A percentile compares a stretch with the other conserved stretches of the same genome.
These are phyloP conservation scores for Epichloe uncinata DNA, from an alignment of 2,329 filamentous ascomycete species.

Conservation along the genomic window DNA sequence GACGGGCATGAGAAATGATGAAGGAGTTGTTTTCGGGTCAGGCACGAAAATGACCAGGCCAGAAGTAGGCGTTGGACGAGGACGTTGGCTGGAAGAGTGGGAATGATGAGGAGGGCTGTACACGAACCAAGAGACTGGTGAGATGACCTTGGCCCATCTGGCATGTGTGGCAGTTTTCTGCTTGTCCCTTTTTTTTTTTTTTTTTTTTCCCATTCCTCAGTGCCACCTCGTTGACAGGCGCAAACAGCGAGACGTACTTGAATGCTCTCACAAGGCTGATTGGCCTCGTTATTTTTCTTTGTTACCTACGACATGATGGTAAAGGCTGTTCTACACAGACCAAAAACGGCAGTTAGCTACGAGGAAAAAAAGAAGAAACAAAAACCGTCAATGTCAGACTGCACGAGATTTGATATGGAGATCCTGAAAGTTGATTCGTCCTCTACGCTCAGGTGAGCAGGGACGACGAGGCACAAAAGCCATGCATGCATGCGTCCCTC, in stretches of 20 bases:
- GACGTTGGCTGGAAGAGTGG: neutral
- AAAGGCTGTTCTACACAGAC: neutral
- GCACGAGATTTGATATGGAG: neutral
- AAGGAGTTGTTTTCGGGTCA: neutral
- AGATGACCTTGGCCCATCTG: neutral
- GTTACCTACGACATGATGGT: conserved; percentile 1
- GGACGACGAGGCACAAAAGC: neutral
- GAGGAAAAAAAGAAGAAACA: neutral
- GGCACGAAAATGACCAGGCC: neutral
- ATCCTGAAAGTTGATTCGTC: neutral
- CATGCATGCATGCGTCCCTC: neutral
- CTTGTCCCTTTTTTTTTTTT: too few relatives aligned
- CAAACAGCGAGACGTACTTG: neutral
- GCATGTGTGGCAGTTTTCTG: too few relatives aligned
- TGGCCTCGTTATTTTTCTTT: neutral
- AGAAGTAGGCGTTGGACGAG: neutral
- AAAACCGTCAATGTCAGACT: neutral
- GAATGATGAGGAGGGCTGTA: neutral
- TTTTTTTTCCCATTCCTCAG: too few relatives aligned
- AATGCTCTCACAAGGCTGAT: neutral
- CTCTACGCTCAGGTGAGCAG: neutral
- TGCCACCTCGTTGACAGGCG: too few relatives aligned
- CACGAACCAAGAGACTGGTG: neutral
- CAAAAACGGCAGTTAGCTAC: neutral
- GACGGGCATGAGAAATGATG: neutral